phyloP scores from a whole-genome alignment of 2,329 filamentous ascomycete genomes.

The Colletotrichum godetiae region DNA sequence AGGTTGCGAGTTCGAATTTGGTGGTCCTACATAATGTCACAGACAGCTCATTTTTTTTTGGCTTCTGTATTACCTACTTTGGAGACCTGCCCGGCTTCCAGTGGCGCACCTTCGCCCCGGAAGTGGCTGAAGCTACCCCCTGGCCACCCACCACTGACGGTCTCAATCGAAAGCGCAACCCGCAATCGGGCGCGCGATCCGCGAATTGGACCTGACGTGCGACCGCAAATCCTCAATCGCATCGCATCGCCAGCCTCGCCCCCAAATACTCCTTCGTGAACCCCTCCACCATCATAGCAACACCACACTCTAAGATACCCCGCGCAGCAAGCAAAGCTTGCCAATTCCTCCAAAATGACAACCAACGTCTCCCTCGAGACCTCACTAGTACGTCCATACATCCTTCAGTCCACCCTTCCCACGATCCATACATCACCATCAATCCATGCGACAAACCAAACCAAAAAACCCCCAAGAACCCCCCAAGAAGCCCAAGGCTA shows the following conservation, averaged over 20 bases:
- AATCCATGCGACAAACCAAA: neutral
- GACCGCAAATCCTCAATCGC: constrained; percentile 16
- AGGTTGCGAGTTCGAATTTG: neutral
- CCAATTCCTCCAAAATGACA: constrained; percentile 66
- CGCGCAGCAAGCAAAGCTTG: neutral
- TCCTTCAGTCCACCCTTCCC: neutral
- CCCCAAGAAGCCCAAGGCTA: neutral
- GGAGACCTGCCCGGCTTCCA: neutral
- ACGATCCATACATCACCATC: neutral
- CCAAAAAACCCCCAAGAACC: neutral
- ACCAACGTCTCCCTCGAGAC: constrained; percentile 87
- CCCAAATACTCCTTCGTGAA: constrained; percentile 10
- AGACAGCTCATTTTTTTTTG: neutral
- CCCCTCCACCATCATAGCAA: constrained; percentile 3
- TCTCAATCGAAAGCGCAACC: too few species aligned
- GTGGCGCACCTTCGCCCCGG: neutral
- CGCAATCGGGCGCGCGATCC: neutral
- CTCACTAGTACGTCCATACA: constrained; percentile 67
- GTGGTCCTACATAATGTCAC: neutral
- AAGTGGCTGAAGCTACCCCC: constrained; percentile 24
- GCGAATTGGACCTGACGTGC: neutral
- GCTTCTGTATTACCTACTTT: neutral
- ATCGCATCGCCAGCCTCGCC: constrained; percentile 25
- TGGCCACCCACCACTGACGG: too few species aligned
- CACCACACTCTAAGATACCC: neutral